Percentiles rank a stretch among this genome's conserved stretches.
Evolutionary conservation across 1,284 basidiomycete genomes (phyloP).

Genomic region (Phellinidium pouzarii): DNA sequence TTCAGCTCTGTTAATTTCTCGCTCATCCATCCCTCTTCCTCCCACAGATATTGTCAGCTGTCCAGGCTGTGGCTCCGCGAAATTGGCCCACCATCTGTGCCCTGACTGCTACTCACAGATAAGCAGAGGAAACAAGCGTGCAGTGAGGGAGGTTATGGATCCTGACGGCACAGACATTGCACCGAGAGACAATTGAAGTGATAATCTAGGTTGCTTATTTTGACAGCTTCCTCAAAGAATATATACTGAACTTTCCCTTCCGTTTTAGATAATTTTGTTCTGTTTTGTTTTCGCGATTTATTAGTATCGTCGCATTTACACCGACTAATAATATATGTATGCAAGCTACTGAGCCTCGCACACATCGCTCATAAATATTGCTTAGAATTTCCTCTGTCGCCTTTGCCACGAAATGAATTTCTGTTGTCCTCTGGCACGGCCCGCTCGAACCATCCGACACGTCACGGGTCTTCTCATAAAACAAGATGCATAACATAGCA

Average conservation of each 20-base stretch:
- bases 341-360: not conserved
- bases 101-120: slow-evolving; percentile 78
- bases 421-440: not conserved
- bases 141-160: slow-evolving; percentile 23
- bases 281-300: not conserved
- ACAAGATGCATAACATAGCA: not conserved
- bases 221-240: not conserved
- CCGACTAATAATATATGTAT: not conserved
- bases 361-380: no score
- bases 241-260: not conserved
- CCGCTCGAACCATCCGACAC: not conserved
- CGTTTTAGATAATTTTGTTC: not conserved
- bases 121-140: slow-evolving; percentile 56
- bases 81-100: slow-evolving; percentile 88
- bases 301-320: not conserved
- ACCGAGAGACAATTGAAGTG: not conserved
- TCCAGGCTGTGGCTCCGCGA: slow-evolving; percentile 84
- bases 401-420: not conserved
- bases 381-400: no score
- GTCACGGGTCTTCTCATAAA: not conserved
- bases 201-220: not conserved
- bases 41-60: slow-evolving; percentile 82
- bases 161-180: slow-evolving; percentile 3
- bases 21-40: slow-evolving; percentile 5
- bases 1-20: slow-evolving; percentile 18